These are phyloP conservation scores for Boletus eberwhitei DNA, from an alignment of 768 basidiomycete species.

Conservation along the genomic window DNA sequence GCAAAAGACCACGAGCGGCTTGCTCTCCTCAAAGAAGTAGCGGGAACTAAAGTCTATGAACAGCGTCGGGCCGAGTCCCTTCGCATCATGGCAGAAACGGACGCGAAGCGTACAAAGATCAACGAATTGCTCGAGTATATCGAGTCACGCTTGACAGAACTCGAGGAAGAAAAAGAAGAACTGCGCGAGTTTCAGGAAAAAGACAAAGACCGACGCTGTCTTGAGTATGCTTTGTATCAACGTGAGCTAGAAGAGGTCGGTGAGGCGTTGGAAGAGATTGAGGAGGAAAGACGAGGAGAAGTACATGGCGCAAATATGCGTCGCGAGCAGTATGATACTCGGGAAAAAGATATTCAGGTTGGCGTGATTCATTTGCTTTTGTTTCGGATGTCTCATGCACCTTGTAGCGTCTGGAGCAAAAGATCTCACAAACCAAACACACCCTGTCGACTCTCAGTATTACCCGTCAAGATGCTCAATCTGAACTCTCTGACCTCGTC, in stretches of 20 bases:
- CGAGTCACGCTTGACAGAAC: constrained; percentile 82
- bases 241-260: constrained; percentile 88
- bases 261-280: constrained; percentile 80
- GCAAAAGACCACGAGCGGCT: constrained; percentile 95
- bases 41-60: constrained; percentile 97
- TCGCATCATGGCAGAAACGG: constrained; percentile 97
- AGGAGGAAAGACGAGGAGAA: constrained; percentile 77
- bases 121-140: constrained; percentile 87
- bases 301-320: constrained; percentile 81
- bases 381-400: neutral
- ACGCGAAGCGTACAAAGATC: constrained; percentile 88
- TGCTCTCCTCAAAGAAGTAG: constrained; percentile 94
- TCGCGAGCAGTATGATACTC: constrained; percentile 74
- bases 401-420: constrained; percentile 67
- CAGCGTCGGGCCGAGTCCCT: constrained; percentile 87
- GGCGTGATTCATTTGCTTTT: constrained; percentile 11
- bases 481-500: constrained; percentile 84
- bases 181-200: constrained; percentile 95
- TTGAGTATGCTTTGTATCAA: constrained; percentile 94
- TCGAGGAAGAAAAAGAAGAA: constrained; percentile 98
- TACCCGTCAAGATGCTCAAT: constrained; percentile 70
- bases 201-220: constrained; percentile 89
- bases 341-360: constrained; percentile 86
- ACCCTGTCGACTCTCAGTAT: constrained; percentile 64
- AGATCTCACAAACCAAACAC: constrained; percentile 68